phyloP scores from a whole-genome alignment of 1,284 basidiomycete genomes.

The Malassezia dermatis region DNA sequence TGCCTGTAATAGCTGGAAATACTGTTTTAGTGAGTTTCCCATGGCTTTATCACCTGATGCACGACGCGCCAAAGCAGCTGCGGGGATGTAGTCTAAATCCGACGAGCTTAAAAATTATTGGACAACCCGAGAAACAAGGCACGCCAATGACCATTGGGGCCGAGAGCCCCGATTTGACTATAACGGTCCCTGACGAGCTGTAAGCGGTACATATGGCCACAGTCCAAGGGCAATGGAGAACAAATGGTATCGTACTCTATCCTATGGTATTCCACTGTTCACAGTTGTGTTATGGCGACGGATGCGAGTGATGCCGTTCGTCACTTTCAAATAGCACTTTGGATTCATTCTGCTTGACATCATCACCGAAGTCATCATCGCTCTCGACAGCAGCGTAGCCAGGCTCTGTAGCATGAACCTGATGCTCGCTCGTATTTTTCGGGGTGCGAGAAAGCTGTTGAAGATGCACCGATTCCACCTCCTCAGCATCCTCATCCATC shows the following conservation, averaged over 20 bases:
- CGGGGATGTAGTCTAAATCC: background rate
- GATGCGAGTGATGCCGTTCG: background rate
- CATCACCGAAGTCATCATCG: conserved; percentile 27
- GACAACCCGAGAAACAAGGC: background rate
- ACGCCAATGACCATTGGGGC: background rate
- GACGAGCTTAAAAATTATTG: conserved; percentile 13
- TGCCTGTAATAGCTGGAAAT: background rate
- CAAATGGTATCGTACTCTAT: background rate
- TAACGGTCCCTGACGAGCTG: background rate
- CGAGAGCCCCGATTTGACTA: background rate
- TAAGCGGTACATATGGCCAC: background rate
- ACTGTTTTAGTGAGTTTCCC: background rate
- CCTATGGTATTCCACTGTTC: background rate
- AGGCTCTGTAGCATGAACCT: background rate
- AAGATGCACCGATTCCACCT: conserved; percentile 11
- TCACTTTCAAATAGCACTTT: conserved; percentile 12
- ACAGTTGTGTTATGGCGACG: background rate
- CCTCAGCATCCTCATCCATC: conserved; percentile 7
- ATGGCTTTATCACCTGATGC: background rate
- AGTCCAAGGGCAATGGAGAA: background rate
- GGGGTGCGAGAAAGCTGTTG: conserved; percentile 6
- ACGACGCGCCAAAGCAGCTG: background rate
- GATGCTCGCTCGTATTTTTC: background rate
- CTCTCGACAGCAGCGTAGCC: conserved; percentile 11
- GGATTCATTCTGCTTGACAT: conserved; percentile 18